Percentiles rank a stretch among this genome's conserved stretches.
Conservation (phyloP, 2,329 filamentous ascomycete genomes). For the Diaporthe batatas region DNA sequence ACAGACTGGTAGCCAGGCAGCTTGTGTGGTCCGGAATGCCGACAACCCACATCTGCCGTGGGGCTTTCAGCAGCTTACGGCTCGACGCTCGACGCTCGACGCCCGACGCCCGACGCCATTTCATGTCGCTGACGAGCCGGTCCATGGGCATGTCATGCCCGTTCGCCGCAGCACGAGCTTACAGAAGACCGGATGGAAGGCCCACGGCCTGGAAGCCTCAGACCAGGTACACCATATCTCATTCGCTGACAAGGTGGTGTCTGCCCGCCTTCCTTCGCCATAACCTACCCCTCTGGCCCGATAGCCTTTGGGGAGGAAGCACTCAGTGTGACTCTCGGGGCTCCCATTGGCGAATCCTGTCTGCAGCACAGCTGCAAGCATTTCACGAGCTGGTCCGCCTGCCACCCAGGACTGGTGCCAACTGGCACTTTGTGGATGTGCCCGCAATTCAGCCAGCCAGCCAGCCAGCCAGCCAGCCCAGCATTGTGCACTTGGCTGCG, state of each 20-base stretch:
- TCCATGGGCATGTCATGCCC: background rate
- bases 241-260: background rate
- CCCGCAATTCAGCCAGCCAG: constrained; percentile 38
- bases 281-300: constrained; percentile 4
- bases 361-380: constrained; percentile 40
- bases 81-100: constrained; percentile 20
- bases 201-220: constrained; percentile 1
- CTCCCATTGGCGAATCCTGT: constrained; percentile 37
- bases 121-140: constrained; percentile 5
- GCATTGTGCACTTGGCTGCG: constrained; percentile 23
- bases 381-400: constrained; percentile 33
- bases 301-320: constrained; percentile 23
- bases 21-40: background rate
- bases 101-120: constrained; percentile 22
- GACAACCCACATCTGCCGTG: constrained; percentile 25
- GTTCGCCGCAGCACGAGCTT: constrained; percentile 7
- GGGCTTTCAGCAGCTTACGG: constrained; percentile 17
- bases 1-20: constrained; percentile 2
- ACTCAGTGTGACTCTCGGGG: background rate
- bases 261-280: constrained; percentile 27
- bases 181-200: constrained; percentile 8
- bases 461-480: constrained; percentile 37
- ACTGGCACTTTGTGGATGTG: constrained; percentile 39
- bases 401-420: constrained; percentile 35
- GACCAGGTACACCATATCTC: constrained; percentile 1